Conservation (phyloP, 2,329 filamentous ascomycete genomes). For the Cladosporium sp. region DNA sequence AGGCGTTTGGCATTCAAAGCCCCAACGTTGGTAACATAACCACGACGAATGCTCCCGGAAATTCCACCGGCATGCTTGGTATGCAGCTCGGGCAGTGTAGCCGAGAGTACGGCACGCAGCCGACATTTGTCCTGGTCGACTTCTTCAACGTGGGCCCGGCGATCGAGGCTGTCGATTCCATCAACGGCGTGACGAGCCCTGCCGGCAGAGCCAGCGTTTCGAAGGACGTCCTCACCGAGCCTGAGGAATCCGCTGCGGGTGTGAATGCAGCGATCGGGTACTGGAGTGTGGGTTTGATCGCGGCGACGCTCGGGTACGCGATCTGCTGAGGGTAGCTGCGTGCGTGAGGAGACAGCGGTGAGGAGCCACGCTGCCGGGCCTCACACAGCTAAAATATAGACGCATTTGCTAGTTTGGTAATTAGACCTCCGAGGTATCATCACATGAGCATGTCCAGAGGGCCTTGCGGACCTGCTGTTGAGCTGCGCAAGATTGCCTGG, state of each 20-base stretch:
- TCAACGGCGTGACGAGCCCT: constrained; percentile 58
- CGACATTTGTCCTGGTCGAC: constrained; percentile 48
- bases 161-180: constrained; percentile 65
- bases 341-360: constrained; percentile 12
- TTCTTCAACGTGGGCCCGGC: constrained; percentile 47
- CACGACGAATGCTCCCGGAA: constrained; percentile 48
- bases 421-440: constrained; percentile 4
- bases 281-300: constrained; percentile 14
- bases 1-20: constrained; percentile 35
- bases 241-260: constrained; percentile 5
- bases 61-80: constrained; percentile 44
- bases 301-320: constrained; percentile 13
- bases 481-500: background rate
- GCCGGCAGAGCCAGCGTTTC: constrained; percentile 44
- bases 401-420: constrained; percentile 15
- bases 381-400: background rate
- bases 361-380: constrained; percentile 8
- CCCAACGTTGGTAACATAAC: constrained; percentile 40
- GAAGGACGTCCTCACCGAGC: constrained; percentile 11
- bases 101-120: constrained; percentile 40
- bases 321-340: constrained; percentile 14
- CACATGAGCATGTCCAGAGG: constrained; percentile 13
- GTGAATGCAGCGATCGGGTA: constrained; percentile 10
- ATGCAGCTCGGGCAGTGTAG: constrained; percentile 43
- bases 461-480: constrained; percentile 7